These are phyloP conservation scores for Fusarium drepaniforme DNA, from an alignment of 2,329 filamentous ascomycete genomes.

Conservation along the genomic window DNA sequence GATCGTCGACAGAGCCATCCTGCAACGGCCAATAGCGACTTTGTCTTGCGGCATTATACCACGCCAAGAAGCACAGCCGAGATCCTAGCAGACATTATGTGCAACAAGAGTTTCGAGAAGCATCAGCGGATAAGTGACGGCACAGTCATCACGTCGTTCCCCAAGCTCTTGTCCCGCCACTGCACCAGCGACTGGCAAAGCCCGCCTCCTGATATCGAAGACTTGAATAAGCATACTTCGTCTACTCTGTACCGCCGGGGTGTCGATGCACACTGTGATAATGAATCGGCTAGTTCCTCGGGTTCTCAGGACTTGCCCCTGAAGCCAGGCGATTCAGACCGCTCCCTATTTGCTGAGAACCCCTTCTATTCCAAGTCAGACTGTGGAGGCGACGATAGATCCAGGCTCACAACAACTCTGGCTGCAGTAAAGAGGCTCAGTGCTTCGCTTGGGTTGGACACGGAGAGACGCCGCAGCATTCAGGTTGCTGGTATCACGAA, in stretches of 20 bases:
- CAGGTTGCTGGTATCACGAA: slow-evolving; percentile 20
- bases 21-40: slow-evolving; percentile 13
- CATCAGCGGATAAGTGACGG: slow-evolving; percentile 31
- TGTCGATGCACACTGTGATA: slow-evolving; percentile 47
- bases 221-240: slow-evolving; percentile 4
- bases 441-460: slow-evolving; percentile 40
- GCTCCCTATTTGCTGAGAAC: slow-evolving; percentile 38
- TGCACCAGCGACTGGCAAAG: slow-evolving; percentile 50
- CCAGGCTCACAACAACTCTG: neutral
- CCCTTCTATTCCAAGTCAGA: slow-evolving; percentile 33
- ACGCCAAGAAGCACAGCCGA: slow-evolving; percentile 32
- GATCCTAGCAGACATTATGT: slow-evolving; percentile 35
- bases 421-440: slow-evolving; percentile 35
- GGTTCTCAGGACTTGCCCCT: slow-evolving; percentile 22
- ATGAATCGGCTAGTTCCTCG: slow-evolving; percentile 4
- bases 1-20: slow-evolving; percentile 32
- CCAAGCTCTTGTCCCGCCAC: slow-evolving; percentile 46
- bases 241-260: slow-evolving; percentile 45
- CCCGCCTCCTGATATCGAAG: slow-evolving; percentile 35
- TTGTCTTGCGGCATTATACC: slow-evolving; percentile 38
- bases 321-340: slow-evolving; percentile 24
- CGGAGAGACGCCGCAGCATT: slow-evolving; percentile 44
- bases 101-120: slow-evolving; percentile 27
- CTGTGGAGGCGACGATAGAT: neutral
- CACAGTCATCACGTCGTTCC: slow-evolving; percentile 51